Conservation (phyloP, 169 alveolate genomes). For the Plasmodium cynomolgi region DNA sequence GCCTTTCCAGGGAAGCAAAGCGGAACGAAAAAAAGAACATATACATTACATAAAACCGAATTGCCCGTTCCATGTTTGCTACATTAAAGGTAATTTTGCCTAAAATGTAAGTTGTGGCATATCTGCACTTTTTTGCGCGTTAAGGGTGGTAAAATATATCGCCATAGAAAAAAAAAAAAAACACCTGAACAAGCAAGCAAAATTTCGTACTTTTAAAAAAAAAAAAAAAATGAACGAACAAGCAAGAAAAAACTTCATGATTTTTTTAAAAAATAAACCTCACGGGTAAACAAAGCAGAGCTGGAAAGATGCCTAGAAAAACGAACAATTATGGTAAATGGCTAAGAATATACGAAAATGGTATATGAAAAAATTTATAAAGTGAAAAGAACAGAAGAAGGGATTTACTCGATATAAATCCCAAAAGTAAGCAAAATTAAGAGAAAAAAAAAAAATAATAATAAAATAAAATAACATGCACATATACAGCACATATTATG, state of each 20-base stretch:
- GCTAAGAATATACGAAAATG: not conserved
- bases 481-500: not conserved
- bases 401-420: not conserved
- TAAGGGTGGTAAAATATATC: not conserved
- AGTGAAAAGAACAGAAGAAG: constrained; percentile 5
- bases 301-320: not conserved
- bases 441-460: constrained; percentile 6
- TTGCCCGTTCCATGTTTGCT: not conserved
- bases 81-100: not conserved
- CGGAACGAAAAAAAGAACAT: not conserved
- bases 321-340: not conserved
- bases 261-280: not conserved
- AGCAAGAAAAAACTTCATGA: not conserved
- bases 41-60: not conserved
- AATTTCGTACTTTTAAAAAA: not conserved
- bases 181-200: not conserved
- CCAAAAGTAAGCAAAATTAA: not conserved
- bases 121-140: not conserved
- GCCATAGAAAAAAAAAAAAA: constrained; percentile 10
- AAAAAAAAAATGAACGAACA: not conserved
- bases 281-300: not conserved
- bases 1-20: not conserved
- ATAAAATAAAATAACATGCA: too few species aligned
- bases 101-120: not conserved
- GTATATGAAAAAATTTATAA: not conserved